phyloP scores from a whole-genome alignment of 805 yeast species.

The Candida awuae region DNA sequence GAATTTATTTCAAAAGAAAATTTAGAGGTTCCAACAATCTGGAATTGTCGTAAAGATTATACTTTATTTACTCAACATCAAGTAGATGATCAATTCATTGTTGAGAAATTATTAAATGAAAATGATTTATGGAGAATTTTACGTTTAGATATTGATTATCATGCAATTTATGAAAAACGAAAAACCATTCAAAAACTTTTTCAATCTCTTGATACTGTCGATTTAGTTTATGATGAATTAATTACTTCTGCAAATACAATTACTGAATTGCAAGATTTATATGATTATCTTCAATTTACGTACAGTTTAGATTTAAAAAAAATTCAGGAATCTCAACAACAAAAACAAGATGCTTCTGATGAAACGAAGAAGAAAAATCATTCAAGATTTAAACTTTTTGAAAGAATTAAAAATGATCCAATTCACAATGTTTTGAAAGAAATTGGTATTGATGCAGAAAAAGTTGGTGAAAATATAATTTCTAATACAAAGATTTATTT shows the following conservation, averaged over 20 bases:
- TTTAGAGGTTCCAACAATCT: slow-evolving; percentile 89
- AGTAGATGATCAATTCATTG: slow-evolving; percentile 34
- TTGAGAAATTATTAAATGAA: slow-evolving; percentile 53
- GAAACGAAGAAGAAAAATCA: slow-evolving; percentile 37
- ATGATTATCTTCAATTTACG: slow-evolving; percentile 72
- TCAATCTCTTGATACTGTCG: slow-evolving; percentile 46
- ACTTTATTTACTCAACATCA: slow-evolving; percentile 44
- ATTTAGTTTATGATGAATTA: slow-evolving; percentile 48
- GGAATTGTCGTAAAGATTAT: slow-evolving; percentile 92
- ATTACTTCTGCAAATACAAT: slow-evolving; percentile 49
- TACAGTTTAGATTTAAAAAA: slow-evolving; percentile 56
- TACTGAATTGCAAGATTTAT: slow-evolving; percentile 79
- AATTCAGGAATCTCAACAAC: slow-evolving; percentile 14
- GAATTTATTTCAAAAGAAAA: slow-evolving; percentile 68
- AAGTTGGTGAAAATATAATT: slow-evolving; percentile 74
- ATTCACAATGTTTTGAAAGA: slow-evolving; percentile 59
- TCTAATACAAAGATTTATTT: slow-evolving; percentile 60
- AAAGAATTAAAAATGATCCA: slow-evolving; percentile 56
- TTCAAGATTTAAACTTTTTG: slow-evolving; percentile 53
- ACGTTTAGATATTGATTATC: slow-evolving; percentile 80
- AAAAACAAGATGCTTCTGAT: slow-evolving; percentile 12
- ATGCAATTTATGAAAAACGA: slow-evolving; percentile 71
- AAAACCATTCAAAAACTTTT: slow-evolving; percentile 47
- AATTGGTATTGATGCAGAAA: slow-evolving; percentile 70
- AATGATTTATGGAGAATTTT: slow-evolving; percentile 92